phyloP scores from a whole-genome alignment of 306 rosid species.

The Urtica urens region DNA sequence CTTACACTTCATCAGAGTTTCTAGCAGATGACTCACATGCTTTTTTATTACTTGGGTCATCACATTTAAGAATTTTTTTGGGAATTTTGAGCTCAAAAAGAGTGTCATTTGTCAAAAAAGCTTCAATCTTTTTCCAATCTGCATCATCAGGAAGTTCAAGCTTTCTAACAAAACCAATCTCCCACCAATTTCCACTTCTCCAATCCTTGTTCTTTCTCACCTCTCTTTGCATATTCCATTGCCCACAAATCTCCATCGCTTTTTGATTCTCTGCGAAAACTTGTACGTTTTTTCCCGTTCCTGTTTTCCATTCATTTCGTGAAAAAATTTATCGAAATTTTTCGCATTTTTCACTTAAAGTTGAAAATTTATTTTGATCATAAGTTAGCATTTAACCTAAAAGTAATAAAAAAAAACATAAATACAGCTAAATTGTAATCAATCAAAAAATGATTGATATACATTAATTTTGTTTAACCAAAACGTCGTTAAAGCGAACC shows the following conservation, averaged over 20 bases:
- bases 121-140: constrained; percentile 58
- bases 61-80: constrained; percentile 34
- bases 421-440: too few relatives aligned
- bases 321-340: neutral
- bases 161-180: constrained; percentile 74
- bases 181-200: constrained; percentile 91
- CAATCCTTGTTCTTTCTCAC: constrained; percentile 50
- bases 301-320: constrained; percentile 43
- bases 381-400: too few relatives aligned
- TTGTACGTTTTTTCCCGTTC: constrained; percentile 51
- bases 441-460: too few relatives aligned
- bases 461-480: too few relatives aligned
- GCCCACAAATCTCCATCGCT: constrained; percentile 77
- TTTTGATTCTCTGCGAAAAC: constrained; percentile 57
- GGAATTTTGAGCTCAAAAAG: constrained; percentile 56
- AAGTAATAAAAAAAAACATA: too few relatives aligned
- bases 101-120: constrained; percentile 38
- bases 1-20: constrained; percentile 24
- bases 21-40: constrained; percentile 15
- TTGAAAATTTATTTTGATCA: too few relatives aligned
- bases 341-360: neutral
- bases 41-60: constrained; percentile 25
- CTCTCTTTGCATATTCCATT: constrained; percentile 51
- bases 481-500: too few relatives aligned
- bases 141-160: constrained; percentile 93